A percentile compares a stretch with the other conserved stretches of the same genome.
phyloP scores from a whole-genome alignment of 345 rosid genomes.

The Anacardium occidentale region DNA sequence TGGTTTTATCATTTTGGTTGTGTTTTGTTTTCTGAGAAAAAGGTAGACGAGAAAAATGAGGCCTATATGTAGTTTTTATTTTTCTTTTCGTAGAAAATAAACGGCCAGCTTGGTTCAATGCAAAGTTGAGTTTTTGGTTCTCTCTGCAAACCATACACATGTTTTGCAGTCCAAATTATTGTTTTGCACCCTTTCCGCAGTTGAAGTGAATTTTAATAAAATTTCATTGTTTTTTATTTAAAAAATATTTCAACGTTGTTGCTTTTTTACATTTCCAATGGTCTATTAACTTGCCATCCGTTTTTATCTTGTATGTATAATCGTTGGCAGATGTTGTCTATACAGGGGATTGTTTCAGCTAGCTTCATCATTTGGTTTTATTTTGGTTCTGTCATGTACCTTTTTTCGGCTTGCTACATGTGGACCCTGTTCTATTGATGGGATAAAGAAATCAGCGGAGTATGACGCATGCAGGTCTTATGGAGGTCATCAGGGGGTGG shows the following conservation, averaged over 20 bases:
- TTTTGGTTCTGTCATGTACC: conserved; percentile 55
- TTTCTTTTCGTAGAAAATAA: background rate
- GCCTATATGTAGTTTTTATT: background rate
- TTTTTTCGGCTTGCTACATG: conserved; percentile 42
- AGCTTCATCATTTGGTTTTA: conserved; percentile 37
- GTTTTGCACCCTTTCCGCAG: background rate
- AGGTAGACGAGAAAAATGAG: background rate
- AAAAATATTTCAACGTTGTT: background rate
- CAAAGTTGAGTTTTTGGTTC: background rate
- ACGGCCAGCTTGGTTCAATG: background rate
- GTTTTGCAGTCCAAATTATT: background rate
- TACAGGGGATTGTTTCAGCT: conserved; percentile 51
- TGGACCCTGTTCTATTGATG: conserved; percentile 40
- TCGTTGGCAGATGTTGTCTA: conserved; percentile 21
- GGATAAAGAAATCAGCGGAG: conserved; percentile 44
- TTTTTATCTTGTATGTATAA: background rate
- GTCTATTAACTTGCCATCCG: background rate
- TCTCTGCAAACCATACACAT: background rate
- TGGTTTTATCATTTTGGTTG: background rate
- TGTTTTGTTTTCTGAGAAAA: conserved; percentile 2
- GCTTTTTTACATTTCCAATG: background rate
- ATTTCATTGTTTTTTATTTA: background rate
- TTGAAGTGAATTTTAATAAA: background rate
- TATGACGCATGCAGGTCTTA: conserved; percentile 40
- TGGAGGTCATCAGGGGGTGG: conserved; percentile 32